These are phyloP conservation scores for Trypanosoma brucei DNA, from an alignment of 208 protist genomes.

Conservation along the genomic window DNA sequence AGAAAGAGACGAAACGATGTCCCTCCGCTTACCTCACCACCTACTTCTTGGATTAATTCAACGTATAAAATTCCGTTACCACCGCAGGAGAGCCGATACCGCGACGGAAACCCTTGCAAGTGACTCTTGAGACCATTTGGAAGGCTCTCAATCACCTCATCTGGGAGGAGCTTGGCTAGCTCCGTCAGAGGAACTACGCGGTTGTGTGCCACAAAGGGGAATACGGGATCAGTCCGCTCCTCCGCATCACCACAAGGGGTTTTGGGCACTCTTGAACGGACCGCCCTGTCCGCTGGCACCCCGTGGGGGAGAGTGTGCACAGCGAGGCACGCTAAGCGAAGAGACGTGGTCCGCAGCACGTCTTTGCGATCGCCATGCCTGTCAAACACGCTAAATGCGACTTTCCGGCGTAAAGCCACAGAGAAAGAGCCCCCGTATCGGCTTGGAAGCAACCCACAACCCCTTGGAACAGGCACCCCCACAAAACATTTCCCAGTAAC, in stretches of 20 bases:
- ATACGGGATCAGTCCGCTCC: slow-evolving; percentile 16
- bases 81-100: slow-evolving; percentile 16
- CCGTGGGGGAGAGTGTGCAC: too few relatives aligned
- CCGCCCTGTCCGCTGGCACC: neutral
- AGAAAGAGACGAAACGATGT: slow-evolving; percentile 3
- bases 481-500: neutral
- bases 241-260: neutral
- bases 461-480: too few relatives aligned
- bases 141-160: slow-evolving; percentile 26
- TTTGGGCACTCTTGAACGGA: neutral
- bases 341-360: too few relatives aligned
- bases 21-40: neutral
- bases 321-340: too few relatives aligned
- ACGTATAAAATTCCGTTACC: slow-evolving; percentile 15
- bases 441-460: too few relatives aligned
- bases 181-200: slow-evolving; percentile 5
- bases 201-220: slow-evolving; percentile 1
- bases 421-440: too few relatives aligned
- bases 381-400: too few relatives aligned
- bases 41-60: neutral
- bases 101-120: slow-evolving; percentile 18
- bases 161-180: slow-evolving; percentile 21
- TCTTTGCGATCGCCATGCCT: too few relatives aligned
- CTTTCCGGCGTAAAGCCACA: too few relatives aligned
- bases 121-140: slow-evolving; percentile 21